Evolutionary conservation across 2,329 filamentous ascomycete genomes (phyloP).

Genomic region (Alternaria panax): DNA sequence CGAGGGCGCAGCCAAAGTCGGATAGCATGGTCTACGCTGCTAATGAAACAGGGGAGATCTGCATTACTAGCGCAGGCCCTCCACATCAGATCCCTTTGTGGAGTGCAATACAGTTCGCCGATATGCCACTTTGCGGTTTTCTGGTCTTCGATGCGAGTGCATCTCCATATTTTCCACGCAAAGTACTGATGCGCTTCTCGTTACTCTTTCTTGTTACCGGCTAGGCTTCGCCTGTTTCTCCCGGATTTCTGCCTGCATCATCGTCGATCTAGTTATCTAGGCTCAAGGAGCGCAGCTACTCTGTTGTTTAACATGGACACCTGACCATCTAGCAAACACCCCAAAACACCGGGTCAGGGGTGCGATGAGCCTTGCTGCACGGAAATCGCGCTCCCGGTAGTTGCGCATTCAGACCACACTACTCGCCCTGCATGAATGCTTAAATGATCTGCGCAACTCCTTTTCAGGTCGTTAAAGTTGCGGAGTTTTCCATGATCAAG

Average conservation of each 20-base stretch:
- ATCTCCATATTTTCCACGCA: not conserved
- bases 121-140: not conserved
- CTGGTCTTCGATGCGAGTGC: not conserved
- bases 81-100: not conserved
- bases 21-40: not conserved
- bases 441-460: not conserved
- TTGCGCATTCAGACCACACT: not conserved
- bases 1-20: not conserved
- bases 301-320: not conserved
- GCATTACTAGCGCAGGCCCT: not conserved
- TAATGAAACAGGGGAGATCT: not conserved
- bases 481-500: not conserved
- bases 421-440: not conserved
- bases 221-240: not conserved
- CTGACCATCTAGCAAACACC: constrained; percentile 1
- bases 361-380: not conserved
- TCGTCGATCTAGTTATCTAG: not conserved
- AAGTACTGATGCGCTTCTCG: not conserved
- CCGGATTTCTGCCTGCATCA: not conserved
- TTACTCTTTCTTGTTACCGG: not conserved
- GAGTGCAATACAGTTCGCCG: not conserved
- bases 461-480: not conserved
- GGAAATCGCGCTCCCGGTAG: not conserved
- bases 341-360: constrained; percentile 3
- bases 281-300: not conserved